A percentile compares a stretch with the other conserved stretches of the same genome.
These are phyloP conservation scores for Chlamydomonas sp. DNA, from an alignment of 139 green algal species.

Conservation along the genomic window DNA sequence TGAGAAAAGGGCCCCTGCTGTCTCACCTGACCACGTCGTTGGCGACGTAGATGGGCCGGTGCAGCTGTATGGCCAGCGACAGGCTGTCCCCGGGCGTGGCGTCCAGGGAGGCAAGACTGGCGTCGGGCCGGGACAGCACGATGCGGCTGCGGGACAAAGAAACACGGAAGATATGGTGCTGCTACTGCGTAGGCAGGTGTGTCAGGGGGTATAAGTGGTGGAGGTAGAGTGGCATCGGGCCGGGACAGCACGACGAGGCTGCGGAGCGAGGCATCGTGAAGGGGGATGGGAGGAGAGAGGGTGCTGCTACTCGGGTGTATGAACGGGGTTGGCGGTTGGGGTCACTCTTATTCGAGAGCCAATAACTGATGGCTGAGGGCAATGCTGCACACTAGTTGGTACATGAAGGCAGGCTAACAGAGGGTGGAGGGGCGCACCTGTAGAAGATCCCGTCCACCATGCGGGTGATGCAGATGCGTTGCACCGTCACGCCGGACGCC, in stretches of 20 bases:
- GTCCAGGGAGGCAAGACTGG: slow-evolving; percentile 14
- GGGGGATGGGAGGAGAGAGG: too few species aligned
- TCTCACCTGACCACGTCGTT: slow-evolving; percentile 24
- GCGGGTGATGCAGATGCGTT: slow-evolving; percentile 31
- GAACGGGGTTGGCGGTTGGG: too few species aligned
- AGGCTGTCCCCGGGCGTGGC: slow-evolving; percentile 30
- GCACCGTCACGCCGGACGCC: slow-evolving; percentile 16
- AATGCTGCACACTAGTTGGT: too few species aligned
- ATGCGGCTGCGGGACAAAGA: slow-evolving; percentile 3
- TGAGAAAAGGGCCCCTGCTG: too few species aligned
- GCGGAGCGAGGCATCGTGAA: not conserved
- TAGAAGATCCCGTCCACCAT: slow-evolving; percentile 35
- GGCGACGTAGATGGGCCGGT: slow-evolving; percentile 24
- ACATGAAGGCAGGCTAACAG: too few species aligned
- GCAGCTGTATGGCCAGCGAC: slow-evolving; percentile 22
- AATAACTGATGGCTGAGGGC: too few species aligned
- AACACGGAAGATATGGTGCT: too few species aligned
- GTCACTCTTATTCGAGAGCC: too few species aligned
- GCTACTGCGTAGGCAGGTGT: too few species aligned
- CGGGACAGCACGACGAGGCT: slow-evolving; percentile 24
- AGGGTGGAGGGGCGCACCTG: slow-evolving; percentile 1
- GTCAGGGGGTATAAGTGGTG: not conserved
- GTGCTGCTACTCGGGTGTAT: too few species aligned
- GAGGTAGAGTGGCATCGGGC: not conserved
- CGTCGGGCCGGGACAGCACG: slow-evolving; percentile 21